Conservation (phyloP, 441 rosid genomes). For the Lepidium campestre region DNA sequence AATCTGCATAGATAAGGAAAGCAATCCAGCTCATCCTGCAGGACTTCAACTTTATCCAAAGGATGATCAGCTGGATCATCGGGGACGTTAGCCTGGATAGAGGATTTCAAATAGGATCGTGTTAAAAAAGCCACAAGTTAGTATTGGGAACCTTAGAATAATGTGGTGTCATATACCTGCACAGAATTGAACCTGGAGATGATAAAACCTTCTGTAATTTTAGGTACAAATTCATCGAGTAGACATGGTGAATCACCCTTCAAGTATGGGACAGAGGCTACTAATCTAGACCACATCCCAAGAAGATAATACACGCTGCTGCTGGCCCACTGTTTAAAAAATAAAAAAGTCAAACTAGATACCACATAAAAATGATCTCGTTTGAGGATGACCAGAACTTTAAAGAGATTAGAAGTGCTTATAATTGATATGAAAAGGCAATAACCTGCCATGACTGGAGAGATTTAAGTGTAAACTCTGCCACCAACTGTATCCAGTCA, state of each 20-base stretch:
- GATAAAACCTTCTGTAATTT: slow-evolving; percentile 93
- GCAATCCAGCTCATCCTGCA: slow-evolving; percentile 98
- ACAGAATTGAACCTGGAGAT: slow-evolving; percentile 92
- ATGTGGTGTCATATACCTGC: slow-evolving; percentile 49
- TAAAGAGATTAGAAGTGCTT: slow-evolving; percentile 6
- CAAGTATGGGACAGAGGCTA: slow-evolving; percentile 84
- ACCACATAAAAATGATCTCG: not conserved
- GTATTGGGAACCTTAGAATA: not conserved
- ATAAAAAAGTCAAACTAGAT: slow-evolving; percentile 14
- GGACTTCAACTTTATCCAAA: slow-evolving; percentile 94
- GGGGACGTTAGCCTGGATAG: slow-evolving; percentile 61
- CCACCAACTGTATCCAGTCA: slow-evolving; percentile 97
- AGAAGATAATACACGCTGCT: slow-evolving; percentile 96
- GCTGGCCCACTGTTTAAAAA: slow-evolving; percentile 84
- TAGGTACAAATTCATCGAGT: slow-evolving; percentile 97
- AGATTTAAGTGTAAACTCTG: slow-evolving; percentile 92
- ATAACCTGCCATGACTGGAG: slow-evolving; percentile 98
- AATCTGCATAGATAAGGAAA: slow-evolving; percentile 98
- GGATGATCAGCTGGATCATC: slow-evolving; percentile 90
- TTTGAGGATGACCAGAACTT: slow-evolving; percentile 5
- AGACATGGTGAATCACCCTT: slow-evolving; percentile 99
- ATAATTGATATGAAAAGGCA: slow-evolving; percentile 2
- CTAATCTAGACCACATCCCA: slow-evolving; percentile 98
- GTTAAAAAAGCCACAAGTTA: not conserved
- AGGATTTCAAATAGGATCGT: slow-evolving; percentile 1